phyloP scores from a whole-genome alignment of 768 basidiomycete species.

The Lentinula sp. region DNA sequence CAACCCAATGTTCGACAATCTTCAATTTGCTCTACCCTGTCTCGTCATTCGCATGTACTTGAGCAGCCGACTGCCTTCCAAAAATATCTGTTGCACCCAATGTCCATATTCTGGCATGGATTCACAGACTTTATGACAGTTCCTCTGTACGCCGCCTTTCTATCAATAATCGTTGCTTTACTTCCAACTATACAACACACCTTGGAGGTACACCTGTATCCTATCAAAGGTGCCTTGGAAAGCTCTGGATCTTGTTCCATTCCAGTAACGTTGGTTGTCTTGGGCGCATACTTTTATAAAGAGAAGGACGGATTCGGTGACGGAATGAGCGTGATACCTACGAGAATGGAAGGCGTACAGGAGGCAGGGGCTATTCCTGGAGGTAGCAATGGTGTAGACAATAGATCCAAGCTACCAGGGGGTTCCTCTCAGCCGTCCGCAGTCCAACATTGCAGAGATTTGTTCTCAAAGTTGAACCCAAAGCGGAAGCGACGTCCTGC shows the following conservation, averaged over 20 bases:
- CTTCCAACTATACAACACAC: conserved; percentile 68
- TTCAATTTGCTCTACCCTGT: neutral
- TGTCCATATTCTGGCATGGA: conserved; percentile 24
- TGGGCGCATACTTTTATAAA: conserved; percentile 86
- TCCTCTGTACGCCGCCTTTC: conserved; percentile 75
- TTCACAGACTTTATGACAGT: conserved; percentile 81
- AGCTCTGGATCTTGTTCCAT: conserved; percentile 74
- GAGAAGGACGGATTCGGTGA: neutral
- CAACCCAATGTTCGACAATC: neutral
- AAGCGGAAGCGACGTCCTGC: conserved; percentile 11
- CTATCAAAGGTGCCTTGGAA: conserved; percentile 62
- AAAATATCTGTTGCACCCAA: neutral
- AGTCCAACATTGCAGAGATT: conserved; percentile 33
- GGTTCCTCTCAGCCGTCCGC: conserved; percentile 16
- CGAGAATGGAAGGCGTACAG: neutral
- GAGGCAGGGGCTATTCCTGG: neutral
- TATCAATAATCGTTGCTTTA: conserved; percentile 73
- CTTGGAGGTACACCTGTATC: conserved; percentile 57
- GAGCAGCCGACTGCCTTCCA: neutral
- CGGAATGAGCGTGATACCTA: neutral
- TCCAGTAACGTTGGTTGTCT: conserved; percentile 84
- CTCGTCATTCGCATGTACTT: neutral
- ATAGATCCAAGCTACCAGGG: neutral
- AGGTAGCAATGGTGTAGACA: neutral
- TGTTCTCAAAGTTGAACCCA: conserved; percentile 24